These are phyloP conservation scores for Aspergillus ibericus DNA, from an alignment of 2,329 filamentous ascomycete species.

Conservation along the genomic window DNA sequence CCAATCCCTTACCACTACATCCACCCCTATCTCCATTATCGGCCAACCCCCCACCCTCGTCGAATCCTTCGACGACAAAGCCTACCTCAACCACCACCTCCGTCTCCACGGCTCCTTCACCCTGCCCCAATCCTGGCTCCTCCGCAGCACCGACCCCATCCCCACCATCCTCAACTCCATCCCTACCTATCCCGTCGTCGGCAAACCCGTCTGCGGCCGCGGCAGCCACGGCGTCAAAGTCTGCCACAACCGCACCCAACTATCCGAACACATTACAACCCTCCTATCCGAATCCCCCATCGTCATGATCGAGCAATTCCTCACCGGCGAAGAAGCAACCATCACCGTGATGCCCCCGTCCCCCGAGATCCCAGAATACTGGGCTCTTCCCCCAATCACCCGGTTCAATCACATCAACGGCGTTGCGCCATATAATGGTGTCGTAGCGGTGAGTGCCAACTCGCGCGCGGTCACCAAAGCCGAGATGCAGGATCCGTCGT, in stretches of 20 bases:
- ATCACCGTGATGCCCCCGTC: constrained; percentile 55
- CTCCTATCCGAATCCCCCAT: constrained; percentile 40
- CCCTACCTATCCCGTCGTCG: constrained; percentile 45
- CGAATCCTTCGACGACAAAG: constrained; percentile 54
- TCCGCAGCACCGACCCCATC: constrained; percentile 21
- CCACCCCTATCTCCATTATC: constrained; percentile 40
- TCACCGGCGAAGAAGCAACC: constrained; percentile 52
- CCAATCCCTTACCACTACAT: constrained; percentile 21
- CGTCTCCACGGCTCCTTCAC: constrained; percentile 39
- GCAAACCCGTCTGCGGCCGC: constrained; percentile 51
- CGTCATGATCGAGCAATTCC: constrained; percentile 52
- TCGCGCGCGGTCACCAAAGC: background rate
- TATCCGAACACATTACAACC: constrained; percentile 29
- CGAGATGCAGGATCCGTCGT: constrained; percentile 3
- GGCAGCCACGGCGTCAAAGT: constrained; percentile 54
- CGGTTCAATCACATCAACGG: constrained; percentile 51
- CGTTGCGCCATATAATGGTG: constrained; percentile 53
- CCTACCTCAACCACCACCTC: constrained; percentile 48
- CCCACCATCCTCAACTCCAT: constrained; percentile 10
- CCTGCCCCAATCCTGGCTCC: constrained; percentile 41
- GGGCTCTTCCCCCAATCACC: constrained; percentile 47
- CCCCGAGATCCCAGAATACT: constrained; percentile 34
- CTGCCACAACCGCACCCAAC: constrained; percentile 38
- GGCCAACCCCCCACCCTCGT: constrained; percentile 51
- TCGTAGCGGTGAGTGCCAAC: constrained; percentile 35